A percentile compares a stretch with the other conserved stretches of the same genome.
Conservation (phyloP, 2,329 filamentous ascomycete species). For the Neocatenulostroma microsporum region DNA sequence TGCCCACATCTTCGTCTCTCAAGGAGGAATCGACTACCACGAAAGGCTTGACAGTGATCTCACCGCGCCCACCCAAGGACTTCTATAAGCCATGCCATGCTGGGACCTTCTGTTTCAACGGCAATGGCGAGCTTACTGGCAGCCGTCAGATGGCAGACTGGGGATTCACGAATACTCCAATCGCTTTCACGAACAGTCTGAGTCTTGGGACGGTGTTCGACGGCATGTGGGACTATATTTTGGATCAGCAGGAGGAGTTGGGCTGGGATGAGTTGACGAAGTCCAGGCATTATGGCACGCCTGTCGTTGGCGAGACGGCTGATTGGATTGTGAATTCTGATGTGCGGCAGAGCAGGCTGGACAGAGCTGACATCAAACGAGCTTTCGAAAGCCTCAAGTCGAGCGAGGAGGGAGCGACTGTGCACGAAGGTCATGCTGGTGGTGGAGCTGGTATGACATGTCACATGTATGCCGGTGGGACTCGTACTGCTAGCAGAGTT, state of each 20-base stretch:
- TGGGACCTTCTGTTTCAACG: constrained; percentile 54
- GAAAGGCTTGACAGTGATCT: constrained; percentile 39
- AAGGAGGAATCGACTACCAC: constrained; percentile 21
- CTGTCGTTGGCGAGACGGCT: constrained; percentile 20
- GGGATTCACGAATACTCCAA: constrained; percentile 51
- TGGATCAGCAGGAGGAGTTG: constrained; percentile 34
- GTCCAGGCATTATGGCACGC: constrained; percentile 17
- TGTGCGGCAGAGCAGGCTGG: constrained; percentile 15
- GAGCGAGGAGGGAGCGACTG: constrained; percentile 55
- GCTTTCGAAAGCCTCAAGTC: constrained; percentile 58
- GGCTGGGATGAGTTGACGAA: constrained; percentile 21
- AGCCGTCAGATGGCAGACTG: constrained; percentile 56
- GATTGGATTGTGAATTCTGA: constrained; percentile 19
- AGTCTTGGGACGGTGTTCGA: constrained; percentile 52
- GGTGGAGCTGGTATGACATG: constrained; percentile 63
- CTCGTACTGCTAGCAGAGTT: constrained; percentile 53
- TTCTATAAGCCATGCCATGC: constrained; percentile 37
- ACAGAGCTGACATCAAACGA: constrained; percentile 49
- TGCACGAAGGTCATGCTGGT: constrained; percentile 56
- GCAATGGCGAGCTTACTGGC: constrained; percentile 56
- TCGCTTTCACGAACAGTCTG: constrained; percentile 54
- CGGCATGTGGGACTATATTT: constrained; percentile 50
- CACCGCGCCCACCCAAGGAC: constrained; percentile 34
- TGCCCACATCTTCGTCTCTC: constrained; percentile 22
- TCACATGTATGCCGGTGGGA: constrained; percentile 60